Evolutionary conservation across 2,329 filamentous ascomycete genomes (phyloP), one percentile per base, ranked within the genome.

Genomic region (Trichoderma sp.): DNA sequence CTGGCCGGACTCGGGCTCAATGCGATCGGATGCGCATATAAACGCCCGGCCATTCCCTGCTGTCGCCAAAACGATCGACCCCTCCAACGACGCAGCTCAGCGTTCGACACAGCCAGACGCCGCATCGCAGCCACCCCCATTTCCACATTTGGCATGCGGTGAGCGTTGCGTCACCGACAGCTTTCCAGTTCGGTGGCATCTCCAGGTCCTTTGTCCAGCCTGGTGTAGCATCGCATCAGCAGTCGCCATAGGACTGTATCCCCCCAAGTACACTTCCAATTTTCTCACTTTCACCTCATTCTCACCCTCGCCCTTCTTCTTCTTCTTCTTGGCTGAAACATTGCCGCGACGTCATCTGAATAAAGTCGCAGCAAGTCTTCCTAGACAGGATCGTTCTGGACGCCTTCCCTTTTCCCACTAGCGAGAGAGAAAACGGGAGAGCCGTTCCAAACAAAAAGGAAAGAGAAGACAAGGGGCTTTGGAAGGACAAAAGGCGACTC

Each of bases 11-110:
- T 63, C 64, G 57, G 57, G 50, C 19, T 63, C 34, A 64, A 34
- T 67, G 15, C 53, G 32, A 52, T 42, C 61, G 68, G 56, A 77
- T 76, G 76, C 77, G 80, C 81, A 84, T 83, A 83, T 84, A 84
- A 83, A 84, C 81, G 80, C 73, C 74, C 75, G 76, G 72, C 32
- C 74, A 77, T 79, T 82, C 80, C 80, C 80, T 78, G 77, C 59
- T 42, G 67, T 71, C 70, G 53, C 67, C 66, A 39, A n/a, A 42
- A 39, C 50, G 17, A 54, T 32, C 48, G 32, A 58, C 63, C 63
- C 63, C 63, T 66, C 63, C 27, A 29, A 45, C 39, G n/a, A 19
- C n/a, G n/a, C n/a, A n/a, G n/a, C n/a, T n/a, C n/a, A n/a, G n/a
- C n/a, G n/a, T n/a, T n/a, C n/a, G n/a, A n/a, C n/a, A 45, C 50